A percentile compares a stretch with the other conserved stretches of the same genome.
These are phyloP conservation scores for Penicillium roqueforti DNA, from an alignment of 495 filamentous ascomycete genomes.

Conservation along the genomic window DNA sequence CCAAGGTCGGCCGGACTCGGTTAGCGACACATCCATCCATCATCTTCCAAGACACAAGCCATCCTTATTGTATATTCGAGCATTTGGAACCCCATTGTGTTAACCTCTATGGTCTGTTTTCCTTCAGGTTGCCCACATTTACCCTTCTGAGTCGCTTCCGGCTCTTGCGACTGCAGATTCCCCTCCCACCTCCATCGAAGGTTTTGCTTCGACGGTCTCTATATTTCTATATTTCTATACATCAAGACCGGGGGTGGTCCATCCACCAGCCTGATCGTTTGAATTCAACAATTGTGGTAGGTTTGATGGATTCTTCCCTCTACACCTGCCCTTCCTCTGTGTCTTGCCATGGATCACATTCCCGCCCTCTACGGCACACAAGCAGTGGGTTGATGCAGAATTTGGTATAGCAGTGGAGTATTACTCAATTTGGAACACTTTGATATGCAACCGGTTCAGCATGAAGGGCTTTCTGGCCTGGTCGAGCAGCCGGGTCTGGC, in stretches of 20 bases:
- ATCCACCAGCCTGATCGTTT: conserved; percentile 30
- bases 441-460: conserved; percentile 40
- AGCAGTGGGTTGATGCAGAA: conserved; percentile 41
- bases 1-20: conserved; percentile 35
- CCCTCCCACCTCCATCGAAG: conserved; percentile 37
- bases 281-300: conserved; percentile 39
- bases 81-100: conserved; percentile 21
- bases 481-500: conserved; percentile 33
- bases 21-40: conserved; percentile 27
- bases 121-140: conserved; percentile 25
- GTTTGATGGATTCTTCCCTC: conserved; percentile 39
- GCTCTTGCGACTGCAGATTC: conserved; percentile 41
- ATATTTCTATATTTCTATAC: conserved; percentile 23
- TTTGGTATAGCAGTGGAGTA: conserved; percentile 36
- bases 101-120: conserved; percentile 23
- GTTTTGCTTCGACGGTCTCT: conserved; percentile 30
- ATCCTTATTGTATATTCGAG: conserved; percentile 21
- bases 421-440: conserved; percentile 24
- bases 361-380: conserved; percentile 29
- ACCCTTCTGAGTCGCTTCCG: conserved; percentile 37
- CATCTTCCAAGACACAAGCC: conserved; percentile 13
- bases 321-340: conserved; percentile 23
- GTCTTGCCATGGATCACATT: conserved; percentile 26
- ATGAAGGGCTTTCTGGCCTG: conserved; percentile 41
- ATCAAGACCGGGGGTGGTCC: conserved; percentile 36